Evolutionary conservation across 129 eudicot species (phyloP).

Genomic region (Erigeron canadensis): DNA sequence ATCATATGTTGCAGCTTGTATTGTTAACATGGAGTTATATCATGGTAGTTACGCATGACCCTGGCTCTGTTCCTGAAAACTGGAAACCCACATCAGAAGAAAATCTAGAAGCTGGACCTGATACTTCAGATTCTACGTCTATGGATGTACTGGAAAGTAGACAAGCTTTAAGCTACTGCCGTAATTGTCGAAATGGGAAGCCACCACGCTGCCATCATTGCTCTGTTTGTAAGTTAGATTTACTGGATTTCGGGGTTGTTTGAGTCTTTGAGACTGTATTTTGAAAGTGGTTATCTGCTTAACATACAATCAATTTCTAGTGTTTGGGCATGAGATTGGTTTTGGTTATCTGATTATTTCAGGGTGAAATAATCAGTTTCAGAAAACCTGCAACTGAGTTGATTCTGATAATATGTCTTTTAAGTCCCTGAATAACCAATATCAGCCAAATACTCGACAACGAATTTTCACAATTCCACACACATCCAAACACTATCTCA

Average conservation of each 20-base stretch:
- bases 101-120: slow-evolving; percentile 49
- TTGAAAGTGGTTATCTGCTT: too few relatives aligned
- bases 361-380: too few relatives aligned
- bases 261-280: too few relatives aligned
- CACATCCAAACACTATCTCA: too few relatives aligned
- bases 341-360: too few relatives aligned
- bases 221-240: slow-evolving; percentile 64
- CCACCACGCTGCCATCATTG: slow-evolving; percentile 98
- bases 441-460: too few relatives aligned
- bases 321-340: too few relatives aligned
- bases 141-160: slow-evolving; percentile 44
- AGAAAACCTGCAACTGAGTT: too few relatives aligned
- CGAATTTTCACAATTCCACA: too few relatives aligned
- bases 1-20: slow-evolving; percentile 55
- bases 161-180: slow-evolving; percentile 51
- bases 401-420: too few relatives aligned
- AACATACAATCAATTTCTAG: too few relatives aligned
- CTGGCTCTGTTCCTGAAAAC: slow-evolving; percentile 86
- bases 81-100: slow-evolving; percentile 58
- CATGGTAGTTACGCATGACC: slow-evolving; percentile 72
- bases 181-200: slow-evolving; percentile 67
- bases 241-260: background rate
- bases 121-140: slow-evolving; percentile 36
- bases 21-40: slow-evolving; percentile 79
- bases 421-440: too few relatives aligned